These are phyloP conservation scores for Solanum piurae DNA, from an alignment of 257 asterid species.

Conservation along the genomic window DNA sequence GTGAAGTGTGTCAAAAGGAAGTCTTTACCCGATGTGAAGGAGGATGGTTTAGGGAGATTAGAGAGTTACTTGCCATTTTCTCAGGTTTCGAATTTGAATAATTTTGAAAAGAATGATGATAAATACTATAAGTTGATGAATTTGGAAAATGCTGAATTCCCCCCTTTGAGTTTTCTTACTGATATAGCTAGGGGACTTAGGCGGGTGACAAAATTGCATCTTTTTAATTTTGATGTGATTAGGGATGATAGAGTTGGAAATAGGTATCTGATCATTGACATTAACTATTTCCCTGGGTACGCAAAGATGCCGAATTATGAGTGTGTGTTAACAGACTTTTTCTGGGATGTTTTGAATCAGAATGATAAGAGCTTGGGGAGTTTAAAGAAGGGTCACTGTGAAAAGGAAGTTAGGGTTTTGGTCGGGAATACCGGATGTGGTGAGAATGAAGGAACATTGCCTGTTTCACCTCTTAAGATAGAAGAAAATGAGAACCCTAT, in stretches of 20 bases:
- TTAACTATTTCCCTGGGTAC: conserved; percentile 72
- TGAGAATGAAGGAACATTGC: conserved; percentile 26
- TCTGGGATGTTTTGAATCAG: conserved; percentile 31
- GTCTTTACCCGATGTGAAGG: conserved; percentile 50
- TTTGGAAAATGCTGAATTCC: conserved; percentile 48
- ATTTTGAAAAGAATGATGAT: conserved; percentile 30
- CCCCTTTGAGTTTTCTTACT: conserved; percentile 46
- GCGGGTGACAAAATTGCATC: conserved; percentile 31
- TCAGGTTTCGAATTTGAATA: conserved; percentile 46
- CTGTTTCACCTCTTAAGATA: conserved; percentile 24
- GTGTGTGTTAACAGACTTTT: conserved; percentile 45
- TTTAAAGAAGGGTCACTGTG: conserved; percentile 1
- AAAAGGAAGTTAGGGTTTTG: conserved; percentile 23
- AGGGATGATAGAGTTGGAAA: conserved; percentile 52
- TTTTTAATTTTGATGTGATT: conserved; percentile 68
- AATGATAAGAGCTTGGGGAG: conserved; percentile 7
- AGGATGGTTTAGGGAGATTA: conserved; percentile 32
- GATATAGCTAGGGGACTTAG: conserved; percentile 57
- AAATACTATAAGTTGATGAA: conserved; percentile 41
- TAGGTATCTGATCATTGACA: conserved; percentile 58
- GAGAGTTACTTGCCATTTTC: conserved; percentile 47
- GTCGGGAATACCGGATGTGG: conserved; percentile 30
- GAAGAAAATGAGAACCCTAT: conserved; percentile 34
- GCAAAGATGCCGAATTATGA: conserved; percentile 75
- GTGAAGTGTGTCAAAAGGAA: conserved; percentile 66